phyloP scores from a whole-genome alignment of 345 rosid genomes.

The Heritiera littoralis region DNA sequence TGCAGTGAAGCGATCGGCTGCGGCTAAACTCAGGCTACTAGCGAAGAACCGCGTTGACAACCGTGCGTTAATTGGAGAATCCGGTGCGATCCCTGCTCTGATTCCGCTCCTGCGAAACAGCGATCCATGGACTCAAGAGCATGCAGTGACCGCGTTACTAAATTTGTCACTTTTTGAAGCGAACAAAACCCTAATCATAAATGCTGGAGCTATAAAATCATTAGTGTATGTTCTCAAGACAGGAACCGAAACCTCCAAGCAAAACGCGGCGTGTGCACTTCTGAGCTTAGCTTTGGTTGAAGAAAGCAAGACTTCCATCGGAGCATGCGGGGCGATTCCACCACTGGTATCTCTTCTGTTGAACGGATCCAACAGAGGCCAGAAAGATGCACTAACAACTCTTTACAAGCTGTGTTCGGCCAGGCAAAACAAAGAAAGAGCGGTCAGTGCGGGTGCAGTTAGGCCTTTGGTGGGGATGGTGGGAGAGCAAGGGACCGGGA shows the following conservation, averaged over 20 bases:
- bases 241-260: constrained; percentile 94
- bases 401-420: constrained; percentile 85
- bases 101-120: constrained; percentile 77
- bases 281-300: constrained; percentile 81
- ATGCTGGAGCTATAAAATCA: constrained; percentile 81
- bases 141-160: constrained; percentile 84
- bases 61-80: constrained; percentile 83
- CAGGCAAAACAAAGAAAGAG: constrained; percentile 86
- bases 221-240: constrained; percentile 84
- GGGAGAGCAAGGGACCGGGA: constrained; percentile 76
- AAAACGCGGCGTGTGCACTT: constrained; percentile 91
- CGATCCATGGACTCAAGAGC: constrained; percentile 95
- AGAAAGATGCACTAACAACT: constrained; percentile 87
- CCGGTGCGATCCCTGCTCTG: constrained; percentile 86
- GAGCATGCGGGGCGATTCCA: constrained; percentile 91
- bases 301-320: constrained; percentile 82
- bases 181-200: constrained; percentile 59
- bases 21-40: constrained; percentile 79
- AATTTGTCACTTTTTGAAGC: constrained; percentile 80
- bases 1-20: constrained; percentile 85
- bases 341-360: constrained; percentile 84
- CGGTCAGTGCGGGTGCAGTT: constrained; percentile 86
- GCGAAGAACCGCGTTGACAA: constrained; percentile 90
- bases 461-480: constrained; percentile 81
- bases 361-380: constrained; percentile 78